Conservation (phyloP, 2,329 filamentous ascomycete genomes). For the Ceratocystis cubensis region DNA sequence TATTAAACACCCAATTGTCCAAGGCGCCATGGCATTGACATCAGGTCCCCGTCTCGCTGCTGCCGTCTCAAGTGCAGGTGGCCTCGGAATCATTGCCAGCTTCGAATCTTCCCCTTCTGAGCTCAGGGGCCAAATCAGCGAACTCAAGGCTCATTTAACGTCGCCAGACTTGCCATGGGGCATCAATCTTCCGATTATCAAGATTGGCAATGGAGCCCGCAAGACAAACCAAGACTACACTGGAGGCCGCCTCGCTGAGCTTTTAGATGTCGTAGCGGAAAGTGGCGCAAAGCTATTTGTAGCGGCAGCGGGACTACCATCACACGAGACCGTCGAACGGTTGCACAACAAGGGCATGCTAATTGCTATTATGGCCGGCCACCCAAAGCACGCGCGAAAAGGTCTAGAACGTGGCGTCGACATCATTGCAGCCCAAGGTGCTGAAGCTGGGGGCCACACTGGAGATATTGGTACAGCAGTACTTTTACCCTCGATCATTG, state of each 20-base stretch:
- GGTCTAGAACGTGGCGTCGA: conserved; percentile 78
- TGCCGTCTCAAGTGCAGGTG: conserved; percentile 79
- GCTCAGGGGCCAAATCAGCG: conserved; percentile 67
- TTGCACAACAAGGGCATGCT: conserved; percentile 70
- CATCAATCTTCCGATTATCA: conserved; percentile 80
- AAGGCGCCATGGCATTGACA: conserved; percentile 86
- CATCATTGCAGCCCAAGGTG: conserved; percentile 82
- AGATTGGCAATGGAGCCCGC: conserved; percentile 70
- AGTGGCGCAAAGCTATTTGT: conserved; percentile 80
- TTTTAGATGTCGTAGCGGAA: conserved; percentile 75
- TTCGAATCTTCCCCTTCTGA: conserved; percentile 61
- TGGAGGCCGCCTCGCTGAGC: conserved; percentile 70
- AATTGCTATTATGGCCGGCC: conserved; percentile 96
- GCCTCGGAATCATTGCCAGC: conserved; percentile 63
- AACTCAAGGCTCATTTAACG: conserved; percentile 64
- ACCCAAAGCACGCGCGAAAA: conserved; percentile 82
- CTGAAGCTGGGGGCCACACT: conserved; percentile 87
- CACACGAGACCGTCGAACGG: conserved; percentile 55
- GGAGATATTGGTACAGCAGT: conserved; percentile 78
- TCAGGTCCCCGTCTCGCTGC: conserved; percentile 68
- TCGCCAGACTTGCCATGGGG: conserved; percentile 68
- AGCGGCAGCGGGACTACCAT: conserved; percentile 76
- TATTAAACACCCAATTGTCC: conserved; percentile 78
- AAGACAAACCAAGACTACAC: conserved; percentile 97
- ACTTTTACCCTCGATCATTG: conserved; percentile 74